A percentile compares a stretch with the other conserved stretches of the same genome.
phyloP scores from a whole-genome alignment of 768 basidiomycete genomes.

The Mycena filopes region DNA sequence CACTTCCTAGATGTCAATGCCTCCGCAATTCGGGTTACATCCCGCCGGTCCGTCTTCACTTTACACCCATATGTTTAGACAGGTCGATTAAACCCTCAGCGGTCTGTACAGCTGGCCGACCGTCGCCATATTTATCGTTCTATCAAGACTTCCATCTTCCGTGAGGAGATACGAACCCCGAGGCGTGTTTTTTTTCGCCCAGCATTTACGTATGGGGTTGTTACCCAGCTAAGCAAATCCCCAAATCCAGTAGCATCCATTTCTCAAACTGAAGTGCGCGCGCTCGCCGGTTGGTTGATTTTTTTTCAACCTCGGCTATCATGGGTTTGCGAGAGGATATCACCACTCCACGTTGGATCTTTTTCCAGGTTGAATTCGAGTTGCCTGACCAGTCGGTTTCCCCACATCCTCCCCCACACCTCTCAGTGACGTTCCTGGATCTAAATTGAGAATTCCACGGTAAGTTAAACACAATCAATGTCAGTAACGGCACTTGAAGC shows the following conservation, averaged over 20 bases:
- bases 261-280: too few species aligned
- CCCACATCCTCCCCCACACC: neutral
- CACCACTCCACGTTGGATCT: too few species aligned
- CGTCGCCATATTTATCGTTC: slow-evolving; percentile 16
- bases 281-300: too few species aligned
- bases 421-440: slow-evolving; percentile 2
- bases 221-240: neutral
- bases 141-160: slow-evolving; percentile 15
- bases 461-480: slow-evolving; percentile 14
- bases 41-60: slow-evolving; percentile 24
- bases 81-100: neutral
- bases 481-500: slow-evolving; percentile 38
- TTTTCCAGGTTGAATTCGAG: too few species aligned
- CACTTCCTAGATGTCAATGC: slow-evolving; percentile 2
- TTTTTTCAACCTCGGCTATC: too few species aligned
- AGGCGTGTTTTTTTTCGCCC: slow-evolving; percentile 20
- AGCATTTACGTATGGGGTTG: slow-evolving; percentile 12
- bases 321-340: too few species aligned
- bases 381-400: neutral
- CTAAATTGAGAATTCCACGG: slow-evolving; percentile 3
- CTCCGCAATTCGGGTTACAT: slow-evolving; percentile 5
- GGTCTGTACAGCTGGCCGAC: neutral
- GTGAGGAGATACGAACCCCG: slow-evolving; percentile 8
- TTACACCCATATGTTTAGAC: slow-evolving; percentile 19
- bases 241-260: neutral